Base-by-base conservation (phyloP, 2,329 filamentous ascomycete genomes). In the Ophiostoma australiae region DNA sequence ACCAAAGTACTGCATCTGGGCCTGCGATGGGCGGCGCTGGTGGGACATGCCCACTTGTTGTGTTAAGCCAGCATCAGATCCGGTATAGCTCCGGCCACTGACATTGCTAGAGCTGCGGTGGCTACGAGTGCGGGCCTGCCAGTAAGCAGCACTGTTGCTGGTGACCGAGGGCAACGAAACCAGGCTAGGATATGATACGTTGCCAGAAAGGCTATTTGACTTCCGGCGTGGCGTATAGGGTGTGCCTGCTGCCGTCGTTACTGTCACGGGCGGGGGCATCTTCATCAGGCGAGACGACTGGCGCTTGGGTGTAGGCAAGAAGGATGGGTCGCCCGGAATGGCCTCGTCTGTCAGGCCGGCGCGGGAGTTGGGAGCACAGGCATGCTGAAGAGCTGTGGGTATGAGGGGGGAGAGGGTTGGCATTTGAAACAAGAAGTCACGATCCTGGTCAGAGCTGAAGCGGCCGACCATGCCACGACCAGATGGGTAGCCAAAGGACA, bases 271-370 rank as follows among this genome's bases (percentile, higher is more conserved):
- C 1, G 81, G 81, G 3, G 80, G 81, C 35, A 79, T 74, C 75
- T 89, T 89, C 55, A 84, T 83, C 4, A 88, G 78, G 23, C 86
- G 65, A 44, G 61, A 66, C 3, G 82, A 80, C 17, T 85, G 83
- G 13, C 85, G 83, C 77, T 83, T 87, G 0, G 84, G 80, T 13
- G 81, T 79, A 8, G 83, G 78, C 39, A 90, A 77, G 73, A 87
- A 90, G 3, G 88, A 86, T 66, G 85, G 84, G 72, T 86, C 87
- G 44, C 88, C 87, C 5, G 87, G 86, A 2, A 89, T 77, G 1
- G 83, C 78, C 74, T 89, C 86, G 73, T 90, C 87, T 2, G 88
- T 90, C 6, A 90, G 81, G 20, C 88, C 88, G 1, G 82, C 83
- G 27, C 87, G 81, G n/a, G 87, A 82, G 74, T 90, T 90, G 15